Base-by-base conservation (phyloP, 73 alveolate species). In the Effrenium voratum region DNA sequence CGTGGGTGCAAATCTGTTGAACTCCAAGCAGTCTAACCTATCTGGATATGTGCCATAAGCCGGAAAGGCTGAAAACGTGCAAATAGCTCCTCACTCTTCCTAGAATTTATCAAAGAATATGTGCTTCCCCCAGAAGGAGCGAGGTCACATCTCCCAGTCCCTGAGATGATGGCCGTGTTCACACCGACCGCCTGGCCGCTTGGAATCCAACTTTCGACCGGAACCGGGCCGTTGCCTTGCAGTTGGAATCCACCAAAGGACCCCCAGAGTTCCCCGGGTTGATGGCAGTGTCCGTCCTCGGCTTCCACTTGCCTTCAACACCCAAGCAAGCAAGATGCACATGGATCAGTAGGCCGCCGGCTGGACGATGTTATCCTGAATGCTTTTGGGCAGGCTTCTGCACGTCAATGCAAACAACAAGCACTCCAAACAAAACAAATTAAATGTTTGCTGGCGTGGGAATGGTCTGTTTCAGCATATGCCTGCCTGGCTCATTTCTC, bases 241-340 rank as follows among this genome's bases (percentile, higher is more conserved):
- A 87, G 32, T 87, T 87, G 1, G 97, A 75, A 47, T 92, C 91
- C 84, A 92, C 98, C 92, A 92, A 52, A 5, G 98, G 98, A 46
- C 98, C 98, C 1, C 98, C 98, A 30, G 98, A 92, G 50, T 92
- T 92, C 2, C 98, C 98, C n/a, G 98, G 98, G 55, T 92, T 92
- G 98, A 92, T 92, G 83, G 98, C 98, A 0, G 98, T 92, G 82
- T 92, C 98, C 28, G 98, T 92, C 98, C 91, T 72, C 46, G 16
- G 12, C 57, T n/a, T n/a, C n/a, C n/a, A n/a, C n/a, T n/a, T n/a
- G n/a, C n/a, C n/a, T n/a, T 19, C 63, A 8, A 12, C 63, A 52
- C 63, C 63, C 63, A 52, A 52, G 19, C 63, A 12, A 52, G 26
- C 63, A 52, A 12, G 63, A 19, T 19, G 63, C 8, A 8, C 63